Percentiles rank a stretch among this genome's conserved stretches.
Conservation (phyloP, 2,329 filamentous ascomycete genomes). For the Colletotrichum simmondsii region DNA sequence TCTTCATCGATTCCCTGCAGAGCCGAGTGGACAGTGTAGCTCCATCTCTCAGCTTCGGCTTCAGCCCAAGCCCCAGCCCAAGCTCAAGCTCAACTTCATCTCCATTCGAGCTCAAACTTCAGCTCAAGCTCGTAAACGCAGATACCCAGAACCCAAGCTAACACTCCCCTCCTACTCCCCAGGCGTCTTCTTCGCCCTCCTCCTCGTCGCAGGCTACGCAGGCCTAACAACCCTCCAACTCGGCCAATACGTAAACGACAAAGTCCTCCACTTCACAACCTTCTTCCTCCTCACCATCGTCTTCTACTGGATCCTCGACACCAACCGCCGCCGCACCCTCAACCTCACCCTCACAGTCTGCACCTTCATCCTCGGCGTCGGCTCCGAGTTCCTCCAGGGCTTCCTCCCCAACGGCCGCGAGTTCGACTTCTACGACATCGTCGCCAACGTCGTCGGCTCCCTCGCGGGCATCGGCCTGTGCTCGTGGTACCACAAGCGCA, state of each 20-base stretch:
- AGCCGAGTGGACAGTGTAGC: not conserved
- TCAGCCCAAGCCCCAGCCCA: not conserved
- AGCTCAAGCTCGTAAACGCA: not conserved
- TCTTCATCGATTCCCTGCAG: constrained; percentile 10
- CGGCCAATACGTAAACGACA: constrained; percentile 79
- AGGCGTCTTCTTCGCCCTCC: constrained; percentile 77
- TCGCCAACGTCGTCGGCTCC: constrained; percentile 88
- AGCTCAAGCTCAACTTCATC: not conserved
- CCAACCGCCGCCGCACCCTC: constrained; percentile 83
- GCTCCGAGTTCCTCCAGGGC: constrained; percentile 80
- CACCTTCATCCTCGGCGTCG: constrained; percentile 76
- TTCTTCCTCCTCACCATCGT: constrained; percentile 89
- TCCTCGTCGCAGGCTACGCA: constrained; percentile 81
- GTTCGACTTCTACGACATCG: constrained; percentile 85
- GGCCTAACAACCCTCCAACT: constrained; percentile 77
- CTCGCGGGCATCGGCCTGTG: constrained; percentile 77
- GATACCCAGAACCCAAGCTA: not conserved
- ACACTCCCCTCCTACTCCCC: constrained; percentile 26
- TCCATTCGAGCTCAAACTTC: constrained; percentile 3
- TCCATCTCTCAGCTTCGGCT: constrained; percentile 6
- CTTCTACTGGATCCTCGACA: constrained; percentile 99
- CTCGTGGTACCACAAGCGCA: constrained; percentile 93
- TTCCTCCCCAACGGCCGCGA: constrained; percentile 78
- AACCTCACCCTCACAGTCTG: constrained; percentile 86
- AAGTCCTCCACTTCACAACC: constrained; percentile 84